Percentiles rank a stretch among this genome's conserved stretches.
phyloP scores from a whole-genome alignment of 352 stramenopile genomes.

The Pythium biforme region DNA sequence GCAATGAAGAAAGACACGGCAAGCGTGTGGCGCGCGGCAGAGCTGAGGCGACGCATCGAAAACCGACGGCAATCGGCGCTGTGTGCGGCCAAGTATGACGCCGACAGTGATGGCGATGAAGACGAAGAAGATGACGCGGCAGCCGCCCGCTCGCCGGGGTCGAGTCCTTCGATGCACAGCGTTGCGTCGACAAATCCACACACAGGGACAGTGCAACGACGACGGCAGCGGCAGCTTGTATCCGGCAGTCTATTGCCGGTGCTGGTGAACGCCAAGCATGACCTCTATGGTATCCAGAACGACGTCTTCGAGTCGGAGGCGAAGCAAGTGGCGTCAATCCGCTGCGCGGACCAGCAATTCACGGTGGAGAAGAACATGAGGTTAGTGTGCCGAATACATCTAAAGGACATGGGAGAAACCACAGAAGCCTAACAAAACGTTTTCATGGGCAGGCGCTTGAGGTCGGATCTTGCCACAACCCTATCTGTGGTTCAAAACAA shows the following conservation, averaged over 20 bases:
- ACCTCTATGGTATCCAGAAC: constrained; percentile 50
- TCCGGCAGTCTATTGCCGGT: constrained; percentile 32
- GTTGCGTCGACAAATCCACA: too few species aligned
- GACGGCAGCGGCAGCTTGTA: background rate
- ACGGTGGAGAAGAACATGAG: constrained; percentile 48
- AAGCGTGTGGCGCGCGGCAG: constrained; percentile 36
- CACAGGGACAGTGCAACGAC: too few species aligned
- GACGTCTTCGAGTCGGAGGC: constrained; percentile 52
- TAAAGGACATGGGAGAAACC: too few species aligned
- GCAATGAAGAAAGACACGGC: constrained; percentile 1
- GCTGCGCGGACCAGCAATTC: constrained; percentile 59
- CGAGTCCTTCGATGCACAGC: background rate
- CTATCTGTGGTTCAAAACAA: constrained; percentile 52
- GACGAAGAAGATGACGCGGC: background rate
- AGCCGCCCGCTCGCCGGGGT: background rate
- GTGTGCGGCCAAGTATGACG: constrained; percentile 10
- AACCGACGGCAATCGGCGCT: constrained; percentile 30
- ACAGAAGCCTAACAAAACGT: too few species aligned
- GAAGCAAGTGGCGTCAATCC: constrained; percentile 39
- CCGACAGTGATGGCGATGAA: background rate
- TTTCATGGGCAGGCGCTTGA: constrained; percentile 29
- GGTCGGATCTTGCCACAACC: constrained; percentile 34
- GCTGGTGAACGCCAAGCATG: constrained; percentile 37
- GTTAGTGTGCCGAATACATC: background rate
- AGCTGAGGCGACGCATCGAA: constrained; percentile 46